A percentile compares a stretch with the other conserved stretches of the same genome.
phyloP scores from a whole-genome alignment of 2,329 filamentous ascomycete genomes.

The Fusarium sp. region DNA sequence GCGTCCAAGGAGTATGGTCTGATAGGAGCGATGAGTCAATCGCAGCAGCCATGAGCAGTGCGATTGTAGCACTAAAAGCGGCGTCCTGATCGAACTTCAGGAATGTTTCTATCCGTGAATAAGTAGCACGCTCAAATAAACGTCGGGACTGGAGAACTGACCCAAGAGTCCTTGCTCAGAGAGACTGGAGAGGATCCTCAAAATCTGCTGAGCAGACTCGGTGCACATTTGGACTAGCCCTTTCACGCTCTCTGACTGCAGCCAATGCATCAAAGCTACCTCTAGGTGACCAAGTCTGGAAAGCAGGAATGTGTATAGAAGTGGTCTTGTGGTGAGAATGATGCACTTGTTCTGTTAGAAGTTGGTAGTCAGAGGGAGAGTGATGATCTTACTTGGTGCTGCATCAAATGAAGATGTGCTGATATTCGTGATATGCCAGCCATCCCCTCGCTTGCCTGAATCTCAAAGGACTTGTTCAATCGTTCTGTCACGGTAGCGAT shows the following conservation, averaged over 20 bases:
- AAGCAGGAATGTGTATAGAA: constrained; percentile 32
- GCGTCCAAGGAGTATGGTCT: constrained; percentile 47
- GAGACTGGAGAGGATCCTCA: constrained; percentile 19
- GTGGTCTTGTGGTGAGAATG: constrained; percentile 28
- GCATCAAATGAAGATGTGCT: constrained; percentile 31
- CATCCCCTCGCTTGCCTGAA: constrained; percentile 21
- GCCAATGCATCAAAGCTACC: constrained; percentile 32
- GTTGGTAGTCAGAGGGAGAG: fast-evolving
- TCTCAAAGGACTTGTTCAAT: constrained; percentile 28
- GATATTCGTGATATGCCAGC: constrained; percentile 25
- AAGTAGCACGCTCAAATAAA: background rate
- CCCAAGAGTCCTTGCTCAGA: constrained; percentile 27
- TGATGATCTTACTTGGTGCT: constrained; percentile 23
- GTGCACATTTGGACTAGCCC: constrained; percentile 15
- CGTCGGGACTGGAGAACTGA: background rate
- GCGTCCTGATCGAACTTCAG: constrained; percentile 23
- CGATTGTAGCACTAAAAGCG: constrained; percentile 45
- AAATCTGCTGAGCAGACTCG: constrained; percentile 23
- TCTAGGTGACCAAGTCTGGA: constrained; percentile 31
- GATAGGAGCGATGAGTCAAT: constrained; percentile 48
- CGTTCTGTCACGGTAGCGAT: constrained; percentile 28
- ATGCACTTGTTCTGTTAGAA: constrained; percentile 21
- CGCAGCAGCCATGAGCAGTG: constrained; percentile 49
- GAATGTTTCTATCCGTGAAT: constrained; percentile 7
- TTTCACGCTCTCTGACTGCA: constrained; percentile 29